Base-by-base conservation (phyloP, 2,329 filamentous ascomycete species). In the Sarocladium strictum region DNA sequence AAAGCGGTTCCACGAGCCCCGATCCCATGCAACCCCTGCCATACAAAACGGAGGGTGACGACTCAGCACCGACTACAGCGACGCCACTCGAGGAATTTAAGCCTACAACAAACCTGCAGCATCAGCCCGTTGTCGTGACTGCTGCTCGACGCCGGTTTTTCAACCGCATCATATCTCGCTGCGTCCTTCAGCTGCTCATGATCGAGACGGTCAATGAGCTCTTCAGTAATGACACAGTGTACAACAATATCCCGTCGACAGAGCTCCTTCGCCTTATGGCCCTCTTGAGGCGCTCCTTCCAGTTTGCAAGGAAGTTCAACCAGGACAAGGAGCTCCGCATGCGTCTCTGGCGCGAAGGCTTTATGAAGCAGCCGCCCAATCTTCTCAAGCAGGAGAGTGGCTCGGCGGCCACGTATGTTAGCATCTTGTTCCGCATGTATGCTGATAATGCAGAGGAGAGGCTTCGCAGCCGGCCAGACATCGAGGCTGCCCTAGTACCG, bases 301-400 rank as follows among this genome's bases (percentile, higher is more conserved):
- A 95, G 57, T 99, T 99, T 62, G 94, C 95, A 43, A 92, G 95
- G 65, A 89, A 87, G 63, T 99, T 99, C 78, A 99, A 99, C 69
- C 90, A 91, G 59, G 92, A 99, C 72, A 96, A 96, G 71, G 94
- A 97, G 61, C 77, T 99, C 35, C 85, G 94, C 45, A 96, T 96
- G 80, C 84, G 90, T 17, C 78, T 99, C 17, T 99, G 95, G 90
- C 81, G 91, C 52, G 94, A 99, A 69, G 94, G 95, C 0, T 99
- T 99, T 78, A 99, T 99, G 94, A 96, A 96, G 73, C 94, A 99
- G 67, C 93, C 94, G 15, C 94, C 94, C 2, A 99, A 99, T 64
- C 78, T 99, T 12, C 80, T 99, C 27, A 99, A 99, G 74, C 94
- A 99, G 69, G 94, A 99, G 73, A 90, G 84, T 58, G 93, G 94